A percentile compares a stretch with the other conserved stretches of the same genome.
phyloP scores from a whole-genome alignment of 225 moss, liverwort and hornwort species.

The Polytrichum commune region DNA sequence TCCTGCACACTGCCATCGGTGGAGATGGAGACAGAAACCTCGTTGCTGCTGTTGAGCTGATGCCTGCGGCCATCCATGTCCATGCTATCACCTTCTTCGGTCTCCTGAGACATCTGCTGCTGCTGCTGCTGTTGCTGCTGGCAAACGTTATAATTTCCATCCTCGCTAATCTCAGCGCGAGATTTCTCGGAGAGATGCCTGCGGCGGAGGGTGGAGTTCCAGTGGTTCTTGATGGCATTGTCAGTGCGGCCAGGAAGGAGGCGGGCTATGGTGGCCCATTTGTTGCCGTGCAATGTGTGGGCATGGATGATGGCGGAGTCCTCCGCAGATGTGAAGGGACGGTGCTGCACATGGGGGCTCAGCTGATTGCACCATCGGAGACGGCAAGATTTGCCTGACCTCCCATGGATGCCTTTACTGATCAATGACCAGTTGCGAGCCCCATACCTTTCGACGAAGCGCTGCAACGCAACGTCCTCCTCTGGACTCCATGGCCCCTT shows the following conservation, averaged over 20 bases:
- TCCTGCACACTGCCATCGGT: slow-evolving; percentile 71
- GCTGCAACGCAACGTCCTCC: slow-evolving; percentile 81
- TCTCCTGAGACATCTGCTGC: slow-evolving; percentile 24
- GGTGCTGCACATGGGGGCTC: slow-evolving; percentile 92
- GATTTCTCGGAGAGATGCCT: slow-evolving; percentile 70
- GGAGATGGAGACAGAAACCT: slow-evolving; percentile 37
- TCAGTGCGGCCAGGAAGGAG: slow-evolving; percentile 83
- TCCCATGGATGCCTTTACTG: slow-evolving; percentile 90
- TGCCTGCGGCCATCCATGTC: slow-evolving; percentile 64
- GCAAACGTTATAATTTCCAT: slow-evolving; percentile 20
- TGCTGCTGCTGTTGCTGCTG: slow-evolving; percentile 1
- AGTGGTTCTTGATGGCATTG: slow-evolving; percentile 98
- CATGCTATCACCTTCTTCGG: slow-evolving; percentile 59
- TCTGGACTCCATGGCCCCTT: slow-evolving; percentile 99
- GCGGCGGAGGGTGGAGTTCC: slow-evolving; percentile 94
- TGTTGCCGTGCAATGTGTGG: slow-evolving; percentile 84
- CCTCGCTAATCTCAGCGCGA: slow-evolving; percentile 1
- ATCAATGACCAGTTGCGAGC: slow-evolving; percentile 98
- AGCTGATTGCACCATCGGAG: slow-evolving; percentile 97
- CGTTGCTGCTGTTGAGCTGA: slow-evolving; percentile 44
- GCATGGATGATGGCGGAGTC: slow-evolving; percentile 84
- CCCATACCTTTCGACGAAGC: slow-evolving; percentile 77
- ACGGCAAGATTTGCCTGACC: slow-evolving; percentile 92
- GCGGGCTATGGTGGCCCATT: slow-evolving; percentile 95
- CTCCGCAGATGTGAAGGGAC: slow-evolving; percentile 80